Percentiles rank a stretch among this genome's conserved stretches.
Conservation (phyloP, 2,329 filamentous ascomycete species). For the Botrytis elliptica region DNA sequence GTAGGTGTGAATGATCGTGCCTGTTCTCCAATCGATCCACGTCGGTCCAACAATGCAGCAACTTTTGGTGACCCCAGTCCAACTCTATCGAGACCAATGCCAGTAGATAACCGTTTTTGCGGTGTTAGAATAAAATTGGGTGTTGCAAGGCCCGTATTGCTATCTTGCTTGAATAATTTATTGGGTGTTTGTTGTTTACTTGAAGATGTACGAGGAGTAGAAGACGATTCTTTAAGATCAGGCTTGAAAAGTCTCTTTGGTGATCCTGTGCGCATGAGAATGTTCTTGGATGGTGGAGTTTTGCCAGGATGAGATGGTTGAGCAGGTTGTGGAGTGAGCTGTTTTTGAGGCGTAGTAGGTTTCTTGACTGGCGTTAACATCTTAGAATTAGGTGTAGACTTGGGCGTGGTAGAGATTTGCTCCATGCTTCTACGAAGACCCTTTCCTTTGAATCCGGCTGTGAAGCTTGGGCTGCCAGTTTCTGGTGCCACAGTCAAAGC, state of each 20-base stretch:
- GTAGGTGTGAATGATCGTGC: conserved; percentile 62
- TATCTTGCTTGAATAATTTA: conserved; percentile 54
- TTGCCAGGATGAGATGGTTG: conserved; percentile 50
- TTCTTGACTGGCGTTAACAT: conserved; percentile 38
- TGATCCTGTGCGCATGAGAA: conserved; percentile 48
- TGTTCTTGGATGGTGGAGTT: conserved; percentile 49
- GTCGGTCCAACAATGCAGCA: conserved; percentile 67
- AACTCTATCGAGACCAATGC: conserved; percentile 65
- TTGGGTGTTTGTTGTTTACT: conserved; percentile 42
- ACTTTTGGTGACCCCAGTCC: conserved; percentile 76
- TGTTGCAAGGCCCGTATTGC: conserved; percentile 55
- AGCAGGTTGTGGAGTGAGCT: conserved; percentile 45
- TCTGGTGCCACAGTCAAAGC: conserved; percentile 45
- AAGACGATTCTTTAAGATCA: conserved; percentile 41
- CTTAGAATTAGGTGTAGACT: conserved; percentile 34
- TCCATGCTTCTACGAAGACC: conserved; percentile 50
- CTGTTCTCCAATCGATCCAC: conserved; percentile 68
- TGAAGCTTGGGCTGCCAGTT: conserved; percentile 55
- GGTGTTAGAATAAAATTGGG: conserved; percentile 65
- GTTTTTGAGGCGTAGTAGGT: conserved; percentile 42
- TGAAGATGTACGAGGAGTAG: conserved; percentile 36
- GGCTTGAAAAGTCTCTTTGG: conserved; percentile 47
- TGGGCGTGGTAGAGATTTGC: conserved; percentile 43
- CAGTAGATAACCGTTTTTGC: conserved; percentile 59
- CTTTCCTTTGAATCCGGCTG: conserved; percentile 50